Base-by-base conservation (phyloP, 2,329 filamentous ascomycete genomes). In the Metarhizium humberi region DNA sequence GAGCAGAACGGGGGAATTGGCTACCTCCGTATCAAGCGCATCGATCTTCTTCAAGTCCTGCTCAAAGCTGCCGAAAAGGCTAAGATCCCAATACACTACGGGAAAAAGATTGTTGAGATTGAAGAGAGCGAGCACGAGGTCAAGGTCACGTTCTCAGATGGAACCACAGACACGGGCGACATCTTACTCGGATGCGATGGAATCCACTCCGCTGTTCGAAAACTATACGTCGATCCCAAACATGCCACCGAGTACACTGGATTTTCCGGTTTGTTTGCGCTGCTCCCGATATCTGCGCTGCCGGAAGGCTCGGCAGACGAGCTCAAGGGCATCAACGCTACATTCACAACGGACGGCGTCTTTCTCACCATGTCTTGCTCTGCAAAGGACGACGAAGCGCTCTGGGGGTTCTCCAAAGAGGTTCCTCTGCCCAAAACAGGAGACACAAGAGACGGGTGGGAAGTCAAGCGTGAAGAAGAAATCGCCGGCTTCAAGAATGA, bases 31-130 rank as follows among this genome's bases (percentile, higher is more conserved):
- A 74, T 87, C 30, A 80, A 69, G 69, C 59, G 70, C 67, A 4
- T 79, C 0, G 88, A 85, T 1, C 67, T 85, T 51, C 66, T 88
- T 30, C 82, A 87, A 67, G 69, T 88, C 56, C 71, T 76, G 59
- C 71, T 87, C 53, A 72, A 82, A 53, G 72, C 78, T 56, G 82
- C 83, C 4, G 77, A 75, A 58, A 71, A 69, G 25, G 63, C 57
- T 3, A 66, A 64, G 46, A 61, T 66, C 2, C 69, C 67, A 46
- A 76, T 78, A 55, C 85, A 88, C 61, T 90, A 86, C 63, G 78
- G 90, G 13, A 87, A 88, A 60, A 85, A 83, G 7, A 87, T 88
- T 46, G 66, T 86, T 50, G 87, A 79, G 63, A 75, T 76, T 4
- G 73, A 75, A 52, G 71, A 75, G 53, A 76, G 78, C 55, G 83